phyloP scores from a whole-genome alignment of 2,329 filamentous ascomycete genomes.

The Fusarium sp. region DNA sequence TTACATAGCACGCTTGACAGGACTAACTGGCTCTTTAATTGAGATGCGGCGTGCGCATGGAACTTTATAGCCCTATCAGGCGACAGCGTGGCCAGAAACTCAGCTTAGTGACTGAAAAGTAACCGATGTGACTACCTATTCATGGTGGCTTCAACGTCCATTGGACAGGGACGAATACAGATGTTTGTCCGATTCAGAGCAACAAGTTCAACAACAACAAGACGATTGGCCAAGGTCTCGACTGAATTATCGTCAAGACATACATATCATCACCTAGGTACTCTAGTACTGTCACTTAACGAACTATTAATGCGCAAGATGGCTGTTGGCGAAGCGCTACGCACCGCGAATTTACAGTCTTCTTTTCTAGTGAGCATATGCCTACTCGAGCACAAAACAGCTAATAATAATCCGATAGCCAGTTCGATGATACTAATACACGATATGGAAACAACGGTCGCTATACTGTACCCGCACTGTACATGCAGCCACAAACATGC shows the following conservation, averaged over 20 bases:
- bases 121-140: not conserved
- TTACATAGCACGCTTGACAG: too few species aligned
- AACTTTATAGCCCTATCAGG: constrained; percentile 28
- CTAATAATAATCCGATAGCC: not conserved
- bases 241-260: not conserved
- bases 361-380: not conserved
- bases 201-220: not conserved
- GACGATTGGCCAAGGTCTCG: not conserved
- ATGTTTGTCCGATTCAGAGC: not conserved
- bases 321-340: not conserved
- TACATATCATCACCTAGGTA: too few species aligned
- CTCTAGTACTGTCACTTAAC: too few species aligned
- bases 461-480: constrained; percentile 14
- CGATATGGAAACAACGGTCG: not conserved
- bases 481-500: accelerated
- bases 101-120: not conserved
- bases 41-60: not conserved
- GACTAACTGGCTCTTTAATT: not conserved
- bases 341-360: not conserved
- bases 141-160: not conserved
- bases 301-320: not conserved
- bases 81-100: constrained; percentile 5
- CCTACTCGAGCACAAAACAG: not conserved
- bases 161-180: not conserved
- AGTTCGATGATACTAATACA: not conserved